phyloP scores from a whole-genome alignment of 2,329 filamentous ascomycete genomes.

The Aspergillus eucalypticola region DNA sequence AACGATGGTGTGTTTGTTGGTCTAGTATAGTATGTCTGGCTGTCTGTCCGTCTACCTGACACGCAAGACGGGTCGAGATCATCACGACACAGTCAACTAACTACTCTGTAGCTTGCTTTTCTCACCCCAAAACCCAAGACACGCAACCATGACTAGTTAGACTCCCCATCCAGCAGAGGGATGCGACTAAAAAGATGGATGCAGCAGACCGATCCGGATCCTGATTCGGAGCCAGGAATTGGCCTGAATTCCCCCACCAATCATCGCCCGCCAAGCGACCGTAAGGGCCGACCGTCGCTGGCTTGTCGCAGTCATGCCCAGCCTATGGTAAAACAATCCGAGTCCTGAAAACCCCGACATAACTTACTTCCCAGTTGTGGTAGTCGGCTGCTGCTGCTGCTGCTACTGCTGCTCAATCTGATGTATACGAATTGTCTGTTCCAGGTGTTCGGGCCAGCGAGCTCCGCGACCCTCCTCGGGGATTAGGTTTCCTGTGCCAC shows the following conservation, averaged over 20 bases:
- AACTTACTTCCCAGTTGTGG: too few relatives aligned
- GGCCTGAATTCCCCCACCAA: background rate
- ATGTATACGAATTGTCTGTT: background rate
- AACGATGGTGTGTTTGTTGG: too few relatives aligned
- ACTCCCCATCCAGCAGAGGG: background rate
- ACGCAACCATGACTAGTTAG: background rate
- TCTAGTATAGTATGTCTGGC: background rate
- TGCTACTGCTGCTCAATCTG: background rate
- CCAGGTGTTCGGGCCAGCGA: background rate
- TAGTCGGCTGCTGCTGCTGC: background rate
- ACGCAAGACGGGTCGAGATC: background rate
- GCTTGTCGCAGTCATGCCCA: background rate
- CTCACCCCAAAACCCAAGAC: background rate
- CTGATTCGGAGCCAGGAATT: background rate
- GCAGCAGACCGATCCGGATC: conserved; percentile 3
- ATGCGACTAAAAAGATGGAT: background rate
- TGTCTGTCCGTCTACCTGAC: background rate
- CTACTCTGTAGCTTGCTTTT: too few relatives aligned
- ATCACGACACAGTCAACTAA: too few relatives aligned
- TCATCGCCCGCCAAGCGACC: background rate
- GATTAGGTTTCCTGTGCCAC: background rate
- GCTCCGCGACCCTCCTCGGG: background rate
- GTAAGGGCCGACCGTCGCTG: background rate
- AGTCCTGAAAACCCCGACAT: background rate
- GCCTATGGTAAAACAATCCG: conserved; percentile 6